These are phyloP conservation scores for Phellopilus nigrolimitatus DNA, from an alignment of 1,284 basidiomycete species.

Conservation along the genomic window DNA sequence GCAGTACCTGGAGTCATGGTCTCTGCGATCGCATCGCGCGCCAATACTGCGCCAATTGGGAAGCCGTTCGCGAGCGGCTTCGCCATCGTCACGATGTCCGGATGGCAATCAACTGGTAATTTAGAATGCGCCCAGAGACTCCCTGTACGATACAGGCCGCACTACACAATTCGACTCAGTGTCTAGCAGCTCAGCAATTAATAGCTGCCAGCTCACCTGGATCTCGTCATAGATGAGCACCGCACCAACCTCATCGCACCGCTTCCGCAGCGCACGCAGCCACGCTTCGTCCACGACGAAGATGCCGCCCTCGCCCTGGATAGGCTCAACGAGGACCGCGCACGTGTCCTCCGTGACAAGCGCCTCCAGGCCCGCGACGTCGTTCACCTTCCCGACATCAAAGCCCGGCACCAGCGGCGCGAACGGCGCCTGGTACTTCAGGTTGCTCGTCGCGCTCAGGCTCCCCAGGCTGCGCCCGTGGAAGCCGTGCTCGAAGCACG, in stretches of 20 bases:
- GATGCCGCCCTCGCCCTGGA: conserved; percentile 96
- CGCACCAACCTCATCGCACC: conserved; percentile 88
- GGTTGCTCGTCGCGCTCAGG: conserved; percentile 85
- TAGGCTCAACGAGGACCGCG: conserved; percentile 89
- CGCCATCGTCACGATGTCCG: conserved; percentile 98
- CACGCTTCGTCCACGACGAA: conserved; percentile 72
- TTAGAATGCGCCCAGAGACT: conserved; percentile 89
- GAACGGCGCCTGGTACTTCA: conserved; percentile 96
- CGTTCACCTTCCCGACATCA: conserved; percentile 79
- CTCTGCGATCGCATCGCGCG: conserved; percentile 76
- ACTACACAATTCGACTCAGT: conserved; percentile 48
- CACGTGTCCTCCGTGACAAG: conserved; percentile 81
- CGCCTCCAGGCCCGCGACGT: conserved; percentile 49
- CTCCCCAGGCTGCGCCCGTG: conserved; percentile 96
- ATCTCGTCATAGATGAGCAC: conserved; percentile 98
- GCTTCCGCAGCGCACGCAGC: conserved; percentile 75
- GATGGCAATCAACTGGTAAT: conserved; percentile 86
- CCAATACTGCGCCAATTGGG: conserved; percentile 94
- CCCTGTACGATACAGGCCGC: conserved; percentile 90
- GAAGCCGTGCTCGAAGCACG: conserved; percentile 90
- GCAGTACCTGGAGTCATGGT: conserved; percentile 84
- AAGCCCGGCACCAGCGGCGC: conserved; percentile 87
- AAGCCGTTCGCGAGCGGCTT: conserved; percentile 98
- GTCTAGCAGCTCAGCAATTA: not conserved
- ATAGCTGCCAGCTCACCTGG: conserved; percentile 58